Evolutionary conservation across 345 rosid genomes (phyloP), one percentile per base, ranked within the genome.

Genomic region (Excoecaria cochinchinensis): DNA sequence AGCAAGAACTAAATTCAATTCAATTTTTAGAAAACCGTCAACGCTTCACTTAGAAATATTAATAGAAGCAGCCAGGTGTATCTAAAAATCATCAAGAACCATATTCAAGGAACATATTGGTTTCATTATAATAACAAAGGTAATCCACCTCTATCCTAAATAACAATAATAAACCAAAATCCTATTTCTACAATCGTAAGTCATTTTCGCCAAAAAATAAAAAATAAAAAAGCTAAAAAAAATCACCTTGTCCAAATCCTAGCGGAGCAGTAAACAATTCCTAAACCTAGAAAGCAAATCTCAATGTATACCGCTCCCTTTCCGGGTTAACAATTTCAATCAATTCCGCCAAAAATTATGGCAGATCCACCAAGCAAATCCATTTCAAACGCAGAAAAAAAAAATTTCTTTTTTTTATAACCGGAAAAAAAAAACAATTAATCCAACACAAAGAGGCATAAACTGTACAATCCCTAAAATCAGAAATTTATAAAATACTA

Each of bases 261-360:
- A 51, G 13, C 21, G 44, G 10, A 11, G 9, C n/a, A 9, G n/a
- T 6, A 62, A 48, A 50, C 44, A 50, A 48, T 36, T 25, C 47
- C 38, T 39, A 13, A 63, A 59, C 59, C 59, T 21, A 51, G 12
- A 38, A n/a, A 73, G 51, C 16, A 22, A 13, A 48, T 40, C 44
- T 62, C 19, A 61, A 59, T 47, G 11, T 16, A 72, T 44, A 21
- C 46, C 40, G 8, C 55, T 68, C 55, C 4, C 21, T 8, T 46
- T n/a, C 48, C 31, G 13, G 31, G 73, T 53, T 55, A 9, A 40
- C 52, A 71, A 71, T 17, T 65, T 65, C 69, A 65, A 31, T 36
- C 16, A 44, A 69, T 70, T 70, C n/a, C 25, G 38, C 6, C 31
- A 6, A 10, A 70, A 3, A 38, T 52, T 47, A 36, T 4, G 5